phyloP scores from a whole-genome alignment of 192 early-diverging fungal species.

The Umbelopsis isabellina region DNA sequence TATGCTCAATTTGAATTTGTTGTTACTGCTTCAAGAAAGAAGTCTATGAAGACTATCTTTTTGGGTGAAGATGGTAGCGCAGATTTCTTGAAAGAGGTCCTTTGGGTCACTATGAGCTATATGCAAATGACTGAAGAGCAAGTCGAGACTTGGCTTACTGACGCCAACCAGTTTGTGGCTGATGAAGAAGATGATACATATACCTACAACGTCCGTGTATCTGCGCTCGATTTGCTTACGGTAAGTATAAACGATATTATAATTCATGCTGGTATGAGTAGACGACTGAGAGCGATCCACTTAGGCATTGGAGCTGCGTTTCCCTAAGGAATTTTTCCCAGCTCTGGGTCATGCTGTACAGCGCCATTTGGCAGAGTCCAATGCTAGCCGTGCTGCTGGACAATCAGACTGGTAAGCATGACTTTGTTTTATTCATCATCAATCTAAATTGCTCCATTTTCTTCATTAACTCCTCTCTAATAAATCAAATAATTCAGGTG shows the following conservation, averaged over 20 bases:
- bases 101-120: constrained; percentile 65
- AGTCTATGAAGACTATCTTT: constrained; percentile 56
- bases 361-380: constrained; percentile 55
- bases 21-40: constrained; percentile 57
- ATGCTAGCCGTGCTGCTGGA: constrained; percentile 50
- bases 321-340: constrained; percentile 53
- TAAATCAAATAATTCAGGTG: constrained; percentile 52
- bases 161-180: constrained; percentile 87
- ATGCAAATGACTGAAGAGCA: constrained; percentile 84
- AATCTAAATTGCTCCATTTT: too few species aligned
- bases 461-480: too few species aligned
- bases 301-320: constrained; percentile 56
- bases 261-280: background rate
- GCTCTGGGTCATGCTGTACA: constrained; percentile 58
- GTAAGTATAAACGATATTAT: constrained; percentile 25
- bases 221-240: constrained; percentile 75
- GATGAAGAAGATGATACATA: constrained; percentile 91
- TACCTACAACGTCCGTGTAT: constrained; percentile 85
- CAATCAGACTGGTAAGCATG: constrained; percentile 56
- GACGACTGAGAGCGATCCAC: constrained; percentile 7
- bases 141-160: constrained; percentile 78
- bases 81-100: constrained; percentile 58
- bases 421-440: background rate
- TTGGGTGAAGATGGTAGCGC: constrained; percentile 43
- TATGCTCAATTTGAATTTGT: constrained; percentile 75